Evolutionary conservation across 345 rosid species (phyloP).

Genomic region (Kandelia obovata): DNA sequence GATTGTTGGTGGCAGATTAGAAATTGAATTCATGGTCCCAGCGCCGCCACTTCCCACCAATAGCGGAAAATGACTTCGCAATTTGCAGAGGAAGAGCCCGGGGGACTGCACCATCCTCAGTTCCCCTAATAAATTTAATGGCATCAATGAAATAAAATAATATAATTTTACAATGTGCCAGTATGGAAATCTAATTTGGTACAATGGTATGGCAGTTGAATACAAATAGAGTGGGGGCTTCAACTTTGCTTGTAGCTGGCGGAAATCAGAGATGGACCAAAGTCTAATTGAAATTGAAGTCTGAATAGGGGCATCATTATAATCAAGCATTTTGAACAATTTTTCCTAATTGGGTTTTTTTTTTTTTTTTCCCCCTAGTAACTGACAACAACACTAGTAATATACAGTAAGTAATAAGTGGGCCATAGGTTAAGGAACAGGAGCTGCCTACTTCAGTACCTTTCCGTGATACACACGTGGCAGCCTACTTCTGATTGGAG

Average conservation of each 20-base stretch:
- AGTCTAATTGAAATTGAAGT: neutral
- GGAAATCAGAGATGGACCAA: too few species aligned
- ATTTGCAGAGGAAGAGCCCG: neutral
- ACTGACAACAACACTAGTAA: too few species aligned
- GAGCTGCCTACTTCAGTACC: slow-evolving; percentile 25
- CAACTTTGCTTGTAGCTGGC: too few species aligned
- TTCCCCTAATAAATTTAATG: neutral
- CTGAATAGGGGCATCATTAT: too few species aligned
- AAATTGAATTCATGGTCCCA: slow-evolving; percentile 31
- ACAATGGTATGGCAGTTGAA: too few species aligned
- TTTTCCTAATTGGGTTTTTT: too few species aligned
- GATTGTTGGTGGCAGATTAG: slow-evolving; percentile 27
- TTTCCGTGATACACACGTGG: slow-evolving; percentile 35
- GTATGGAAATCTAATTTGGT: too few species aligned
- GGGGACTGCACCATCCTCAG: slow-evolving; percentile 8
- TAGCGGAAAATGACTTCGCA: slow-evolving; percentile 49
- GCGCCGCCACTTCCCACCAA: slow-evolving; percentile 34
- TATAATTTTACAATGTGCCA: too few species aligned
- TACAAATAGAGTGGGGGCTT: too few species aligned
- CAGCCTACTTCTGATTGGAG: slow-evolving; percentile 30
- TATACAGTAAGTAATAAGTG: too few species aligned
- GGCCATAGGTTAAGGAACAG: neutral
- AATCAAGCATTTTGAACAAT: too few species aligned
- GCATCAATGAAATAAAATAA: neutral
- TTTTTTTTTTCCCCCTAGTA: too few species aligned